Conservation (phyloP, 1,139 yeast species). For the Geotrichum phurueaensis region DNA sequence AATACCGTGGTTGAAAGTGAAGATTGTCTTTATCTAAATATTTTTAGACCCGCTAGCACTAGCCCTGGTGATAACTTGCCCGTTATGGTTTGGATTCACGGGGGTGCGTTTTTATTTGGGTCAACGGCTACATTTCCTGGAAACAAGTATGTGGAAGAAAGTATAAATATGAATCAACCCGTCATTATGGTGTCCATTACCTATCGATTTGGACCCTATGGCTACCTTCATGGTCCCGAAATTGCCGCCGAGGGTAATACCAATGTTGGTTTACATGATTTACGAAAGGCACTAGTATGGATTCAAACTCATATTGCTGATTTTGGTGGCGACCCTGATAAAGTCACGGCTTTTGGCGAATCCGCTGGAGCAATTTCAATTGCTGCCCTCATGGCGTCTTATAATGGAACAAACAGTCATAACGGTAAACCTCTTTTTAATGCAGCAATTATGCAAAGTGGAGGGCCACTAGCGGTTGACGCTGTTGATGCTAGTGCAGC, state of each 20-base stretch:
- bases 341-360: slow-evolving; percentile 36
- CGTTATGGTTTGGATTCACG: slow-evolving; percentile 32
- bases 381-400: slow-evolving; percentile 28
- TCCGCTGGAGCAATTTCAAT: slow-evolving; percentile 37
- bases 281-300: slow-evolving; percentile 36
- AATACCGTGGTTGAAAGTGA: slow-evolving; percentile 16
- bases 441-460: slow-evolving; percentile 28
- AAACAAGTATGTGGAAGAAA: slow-evolving; percentile 8
- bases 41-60: slow-evolving; percentile 20
- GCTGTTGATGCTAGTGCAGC: background rate
- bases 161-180: slow-evolving; percentile 14
- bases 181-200: slow-evolving; percentile 16
- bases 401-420: slow-evolving; percentile 23
- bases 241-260: slow-evolving; percentile 23
- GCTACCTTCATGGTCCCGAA: slow-evolving; percentile 32
- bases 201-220: slow-evolving; percentile 35
- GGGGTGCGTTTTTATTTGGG: slow-evolving; percentile 30
- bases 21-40: slow-evolving; percentile 25
- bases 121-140: slow-evolving; percentile 17
- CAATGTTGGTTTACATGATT: slow-evolving; percentile 37
- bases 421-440: slow-evolving; percentile 25
- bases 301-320: slow-evolving; percentile 30
- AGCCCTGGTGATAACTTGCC: slow-evolving; percentile 22
- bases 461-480: slow-evolving; percentile 6
- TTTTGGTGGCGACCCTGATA: slow-evolving; percentile 38